Conservation (phyloP, 345 rosid genomes). For the Bruguiera gymnorhiza region DNA sequence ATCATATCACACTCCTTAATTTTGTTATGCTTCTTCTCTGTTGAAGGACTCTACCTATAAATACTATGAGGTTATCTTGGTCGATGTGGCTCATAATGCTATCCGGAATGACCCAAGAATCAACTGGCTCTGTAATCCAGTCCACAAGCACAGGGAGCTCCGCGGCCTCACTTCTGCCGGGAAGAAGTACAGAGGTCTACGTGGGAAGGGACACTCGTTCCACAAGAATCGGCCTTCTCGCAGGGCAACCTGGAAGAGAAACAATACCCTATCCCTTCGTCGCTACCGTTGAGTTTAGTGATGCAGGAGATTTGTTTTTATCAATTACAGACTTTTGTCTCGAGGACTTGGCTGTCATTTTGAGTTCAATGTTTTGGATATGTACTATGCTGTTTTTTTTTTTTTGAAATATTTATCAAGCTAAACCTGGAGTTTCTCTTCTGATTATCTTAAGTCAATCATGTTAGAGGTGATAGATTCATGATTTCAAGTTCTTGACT, state of each 20-base stretch:
- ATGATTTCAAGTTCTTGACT: too few species aligned
- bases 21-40: not conserved
- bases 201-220: conserved; percentile 82
- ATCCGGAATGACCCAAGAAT: conserved; percentile 83
- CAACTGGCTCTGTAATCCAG: conserved; percentile 94
- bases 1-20: not conserved
- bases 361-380: conserved; percentile 14
- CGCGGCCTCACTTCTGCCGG: conserved; percentile 98
- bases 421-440: too few species aligned
- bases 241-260: conserved; percentile 96
- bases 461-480: too few species aligned
- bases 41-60: conserved; percentile 89
- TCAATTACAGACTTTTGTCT: conserved; percentile 1
- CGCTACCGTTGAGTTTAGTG: conserved; percentile 66
- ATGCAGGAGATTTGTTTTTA: not conserved
- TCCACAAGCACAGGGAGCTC: conserved; percentile 97
- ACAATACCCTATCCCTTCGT: conserved; percentile 79
- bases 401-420: not conserved
- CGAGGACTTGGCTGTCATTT: not conserved
- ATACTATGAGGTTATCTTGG: conserved; percentile 84
- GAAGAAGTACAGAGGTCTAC: conserved; percentile 89
- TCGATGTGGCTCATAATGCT: conserved; percentile 81
- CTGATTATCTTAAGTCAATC: too few species aligned
- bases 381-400: not conserved
- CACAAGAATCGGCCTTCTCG: conserved; percentile 93